Base-by-base conservation (phyloP, 176 grass and related monocot genomes). In the Oryza glaberrima region DNA sequence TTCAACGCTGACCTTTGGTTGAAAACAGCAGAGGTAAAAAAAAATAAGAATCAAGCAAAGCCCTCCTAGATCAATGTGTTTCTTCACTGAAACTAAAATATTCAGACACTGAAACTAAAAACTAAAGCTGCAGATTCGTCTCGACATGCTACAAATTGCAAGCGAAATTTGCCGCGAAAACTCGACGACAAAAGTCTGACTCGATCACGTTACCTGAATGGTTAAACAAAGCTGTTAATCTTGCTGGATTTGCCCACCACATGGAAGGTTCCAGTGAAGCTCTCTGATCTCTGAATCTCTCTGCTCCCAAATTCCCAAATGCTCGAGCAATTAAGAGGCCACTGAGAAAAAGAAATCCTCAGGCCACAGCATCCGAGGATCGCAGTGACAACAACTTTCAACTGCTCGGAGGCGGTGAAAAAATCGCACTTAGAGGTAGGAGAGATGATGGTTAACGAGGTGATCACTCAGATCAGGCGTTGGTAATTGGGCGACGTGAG, bases 401-500 rank as follows among this genome's bases (percentile, higher is more conserved):
- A 56, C 61, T 35, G 22, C 46, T 11, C 84, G 40, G 28, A 63
- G 40, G 6, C 22, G 22, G 46, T 68, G 69, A 81, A 81, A 58
- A 30, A 16, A 23, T 23, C 11, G 20, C 58, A 63, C 20, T 63
- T 63, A 10, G 58, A 11, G 6, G 3, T 14, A 11, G 25, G 26
- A 11, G 20, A 0, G 30, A 63, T 7, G 52, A 1, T 19, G 6
- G 40, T 46, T 20, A 73, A 54, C 13, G 43, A 73, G 28, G 47
- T 10, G 76, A 78, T 19, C 12, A 7, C 7, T 49, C 49, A 58
- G 54, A 58, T 58, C 54, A 9, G 20, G 65, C 74, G 48, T 85
- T 30, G 75, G 83, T 85, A 76, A 76, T n/a, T 60, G 11, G 85
- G 78, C 54, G 74, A n/a, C 86, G 80, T 77, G 9, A 23, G 66